Percentiles rank a stretch among this genome's conserved stretches.
These are phyloP conservation scores for Ganoderma lingzhi DNA, from an alignment of 1,284 basidiomycete species.

Conservation along the genomic window DNA sequence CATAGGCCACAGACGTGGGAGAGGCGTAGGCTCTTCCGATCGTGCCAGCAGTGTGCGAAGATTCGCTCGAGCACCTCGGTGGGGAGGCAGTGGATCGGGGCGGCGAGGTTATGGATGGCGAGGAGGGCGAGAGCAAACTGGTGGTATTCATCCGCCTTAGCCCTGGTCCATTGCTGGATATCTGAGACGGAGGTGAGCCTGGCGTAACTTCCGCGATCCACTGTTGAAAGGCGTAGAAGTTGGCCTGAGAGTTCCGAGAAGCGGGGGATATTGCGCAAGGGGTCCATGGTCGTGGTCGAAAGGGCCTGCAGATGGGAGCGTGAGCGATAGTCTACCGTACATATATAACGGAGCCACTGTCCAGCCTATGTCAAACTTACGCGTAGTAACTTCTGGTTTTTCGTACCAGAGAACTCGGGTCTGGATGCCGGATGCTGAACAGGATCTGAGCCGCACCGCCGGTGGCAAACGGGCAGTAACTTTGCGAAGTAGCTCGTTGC, in stretches of 20 bases:
- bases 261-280: background rate
- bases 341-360: too few relatives aligned
- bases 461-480: too few relatives aligned
- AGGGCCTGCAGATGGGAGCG: background rate
- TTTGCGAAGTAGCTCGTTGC: too few relatives aligned
- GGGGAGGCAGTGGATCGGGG: slow-evolving; percentile 6
- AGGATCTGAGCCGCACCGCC: too few relatives aligned
- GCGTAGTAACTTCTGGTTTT: too few relatives aligned
- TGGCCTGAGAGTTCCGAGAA: background rate
- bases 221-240: background rate
- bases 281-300: background rate
- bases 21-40: background rate
- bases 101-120: background rate
- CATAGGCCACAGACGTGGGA: slow-evolving; percentile 1
- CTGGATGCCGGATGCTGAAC: too few relatives aligned
- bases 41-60: background rate
- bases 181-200: background rate
- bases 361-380: too few relatives aligned
- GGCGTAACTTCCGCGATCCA: background rate
- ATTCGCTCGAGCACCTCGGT: slow-evolving; percentile 4
- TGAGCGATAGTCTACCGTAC: too few relatives aligned
- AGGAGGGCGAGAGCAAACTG: background rate
- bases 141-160: slow-evolving; percentile 8
- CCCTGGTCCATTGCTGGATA: background rate
- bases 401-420: too few relatives aligned